Evolutionary conservation across 2,329 filamentous ascomycete species (phyloP).

Genomic region (Hypoxylon sp.): DNA sequence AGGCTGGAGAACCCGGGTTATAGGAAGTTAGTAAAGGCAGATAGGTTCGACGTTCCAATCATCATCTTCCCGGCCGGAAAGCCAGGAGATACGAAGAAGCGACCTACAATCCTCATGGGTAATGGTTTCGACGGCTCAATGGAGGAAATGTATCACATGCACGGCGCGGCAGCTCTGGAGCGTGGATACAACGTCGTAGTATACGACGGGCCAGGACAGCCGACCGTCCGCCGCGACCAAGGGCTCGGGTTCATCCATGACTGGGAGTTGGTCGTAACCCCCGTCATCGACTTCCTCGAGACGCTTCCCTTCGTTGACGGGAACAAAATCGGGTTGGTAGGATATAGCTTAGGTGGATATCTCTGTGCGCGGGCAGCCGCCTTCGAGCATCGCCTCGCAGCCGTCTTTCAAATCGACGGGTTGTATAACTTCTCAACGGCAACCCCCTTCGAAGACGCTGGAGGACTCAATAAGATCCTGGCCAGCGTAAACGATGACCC

Average conservation of each 20-base stretch:
- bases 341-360: slow-evolving; percentile 58
- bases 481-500: neutral
- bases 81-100: slow-evolving; percentile 12
- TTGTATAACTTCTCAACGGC: slow-evolving; percentile 48
- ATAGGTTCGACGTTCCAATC: slow-evolving; percentile 22
- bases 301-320: slow-evolving; percentile 21
- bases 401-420: slow-evolving; percentile 56
- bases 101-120: slow-evolving; percentile 57
- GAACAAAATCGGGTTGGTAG: slow-evolving; percentile 55
- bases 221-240: slow-evolving; percentile 56
- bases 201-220: slow-evolving; percentile 62
- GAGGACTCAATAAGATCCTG: neutral
- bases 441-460: slow-evolving; percentile 2
- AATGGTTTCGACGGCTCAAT: slow-evolving; percentile 59
- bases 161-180: slow-evolving; percentile 53
- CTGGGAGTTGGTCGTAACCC: slow-evolving; percentile 25
- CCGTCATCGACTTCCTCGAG: slow-evolving; percentile 24
- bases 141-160: slow-evolving; percentile 58
- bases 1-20: slow-evolving; percentile 14
- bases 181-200: slow-evolving; percentile 60
- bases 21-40: slow-evolving; percentile 8
- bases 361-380: slow-evolving; percentile 58
- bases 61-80: slow-evolving; percentile 36
- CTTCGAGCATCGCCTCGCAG: slow-evolving; percentile 58
- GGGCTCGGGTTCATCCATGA: slow-evolving; percentile 57